Percentiles rank a stretch among this genome's conserved stretches.
Evolutionary conservation across 1,284 basidiomycete species (phyloP).

Genomic region (Tilletia caries): DNA sequence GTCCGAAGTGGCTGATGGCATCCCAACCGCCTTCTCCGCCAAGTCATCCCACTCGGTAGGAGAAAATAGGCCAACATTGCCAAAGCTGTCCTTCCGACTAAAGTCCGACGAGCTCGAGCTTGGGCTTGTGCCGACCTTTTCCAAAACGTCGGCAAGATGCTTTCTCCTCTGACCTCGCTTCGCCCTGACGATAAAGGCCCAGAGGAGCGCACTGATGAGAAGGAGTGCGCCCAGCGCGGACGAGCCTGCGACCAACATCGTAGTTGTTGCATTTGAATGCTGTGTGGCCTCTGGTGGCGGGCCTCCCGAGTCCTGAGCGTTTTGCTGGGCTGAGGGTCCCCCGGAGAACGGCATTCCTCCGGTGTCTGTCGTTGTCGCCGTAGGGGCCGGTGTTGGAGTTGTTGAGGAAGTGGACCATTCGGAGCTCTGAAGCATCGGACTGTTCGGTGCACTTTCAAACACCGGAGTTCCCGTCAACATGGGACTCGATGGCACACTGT

Average conservation of each 20-base stretch:
- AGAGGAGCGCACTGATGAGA: conserved; percentile 5
- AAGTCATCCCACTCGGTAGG: not conserved
- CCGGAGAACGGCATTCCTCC: not conserved
- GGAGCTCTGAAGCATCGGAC: conserved; percentile 4
- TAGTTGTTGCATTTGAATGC: not conserved
- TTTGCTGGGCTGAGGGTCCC: too few species aligned
- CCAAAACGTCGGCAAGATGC: conserved; percentile 6
- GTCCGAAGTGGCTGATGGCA: not conserved
- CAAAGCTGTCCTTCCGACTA: conserved; percentile 7
- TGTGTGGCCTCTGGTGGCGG: not conserved
- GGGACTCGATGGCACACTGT: not conserved
- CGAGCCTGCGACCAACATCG: not conserved
- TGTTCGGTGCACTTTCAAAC: not conserved
- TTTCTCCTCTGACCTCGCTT: not conserved
- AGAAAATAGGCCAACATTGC: not conserved
- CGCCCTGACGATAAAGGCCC: conserved; percentile 3
- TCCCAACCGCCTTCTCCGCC: not conserved
- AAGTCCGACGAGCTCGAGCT: conserved; percentile 7
- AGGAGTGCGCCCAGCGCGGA: conserved; percentile 8
- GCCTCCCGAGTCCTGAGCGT: not conserved
- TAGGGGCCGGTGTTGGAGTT: not conserved
- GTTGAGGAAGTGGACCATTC: not conserved
- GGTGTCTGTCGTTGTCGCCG: not conserved
- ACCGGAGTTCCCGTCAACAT: conserved; percentile 6
- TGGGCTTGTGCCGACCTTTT: conserved; percentile 8